Percentiles rank a stretch among this genome's conserved stretches.
These are phyloP conservation scores for Trichoderma koningiopsis DNA, from an alignment of 2,329 filamentous ascomycete genomes.

Conservation along the genomic window DNA sequence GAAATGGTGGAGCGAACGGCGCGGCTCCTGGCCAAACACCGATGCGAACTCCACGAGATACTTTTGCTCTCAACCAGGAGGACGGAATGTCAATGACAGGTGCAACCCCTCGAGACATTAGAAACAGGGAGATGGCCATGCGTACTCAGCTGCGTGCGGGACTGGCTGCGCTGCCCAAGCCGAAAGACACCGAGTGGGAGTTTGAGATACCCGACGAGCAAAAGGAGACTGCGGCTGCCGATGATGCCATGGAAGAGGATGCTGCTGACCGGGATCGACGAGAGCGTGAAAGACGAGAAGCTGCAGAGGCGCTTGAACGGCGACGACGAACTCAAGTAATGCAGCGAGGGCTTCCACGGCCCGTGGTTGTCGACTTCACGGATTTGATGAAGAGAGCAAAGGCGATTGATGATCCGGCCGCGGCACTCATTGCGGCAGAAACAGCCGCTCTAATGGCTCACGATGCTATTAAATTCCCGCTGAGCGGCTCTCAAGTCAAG, in stretches of 20 bases:
- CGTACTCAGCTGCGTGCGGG: slow-evolving; percentile 70
- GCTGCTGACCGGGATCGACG: slow-evolving; percentile 76
- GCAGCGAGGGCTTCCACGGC: slow-evolving; percentile 79
- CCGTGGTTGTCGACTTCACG: slow-evolving; percentile 70
- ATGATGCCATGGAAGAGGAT: slow-evolving; percentile 57
- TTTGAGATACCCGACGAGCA: slow-evolving; percentile 87
- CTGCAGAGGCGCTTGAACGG: slow-evolving; percentile 75
- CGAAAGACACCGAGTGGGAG: slow-evolving; percentile 93
- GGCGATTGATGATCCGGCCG: slow-evolving; percentile 62
- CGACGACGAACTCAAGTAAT: slow-evolving; percentile 88
- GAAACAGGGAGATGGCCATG: slow-evolving; percentile 67
- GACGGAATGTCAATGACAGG: slow-evolving; percentile 68
- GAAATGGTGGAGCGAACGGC: slow-evolving; percentile 59
- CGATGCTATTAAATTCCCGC: slow-evolving; percentile 74
- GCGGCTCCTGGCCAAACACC: slow-evolving; percentile 78
- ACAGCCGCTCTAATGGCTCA: slow-evolving; percentile 77
- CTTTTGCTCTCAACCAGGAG: slow-evolving; percentile 77
- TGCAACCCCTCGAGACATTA: slow-evolving; percentile 76
- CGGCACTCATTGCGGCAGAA: slow-evolving; percentile 73
- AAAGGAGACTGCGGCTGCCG: slow-evolving; percentile 54
- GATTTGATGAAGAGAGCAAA: slow-evolving; percentile 66
- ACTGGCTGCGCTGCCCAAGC: slow-evolving; percentile 83
- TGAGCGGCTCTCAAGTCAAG: slow-evolving; percentile 67
- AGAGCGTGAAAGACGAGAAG: slow-evolving; percentile 72
- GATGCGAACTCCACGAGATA: slow-evolving; percentile 85